Evolutionary conservation across 2,329 filamentous ascomycete genomes (phyloP), one percentile per base, ranked within the genome.

Genomic region (Knoxdaviesia capensis): DNA sequence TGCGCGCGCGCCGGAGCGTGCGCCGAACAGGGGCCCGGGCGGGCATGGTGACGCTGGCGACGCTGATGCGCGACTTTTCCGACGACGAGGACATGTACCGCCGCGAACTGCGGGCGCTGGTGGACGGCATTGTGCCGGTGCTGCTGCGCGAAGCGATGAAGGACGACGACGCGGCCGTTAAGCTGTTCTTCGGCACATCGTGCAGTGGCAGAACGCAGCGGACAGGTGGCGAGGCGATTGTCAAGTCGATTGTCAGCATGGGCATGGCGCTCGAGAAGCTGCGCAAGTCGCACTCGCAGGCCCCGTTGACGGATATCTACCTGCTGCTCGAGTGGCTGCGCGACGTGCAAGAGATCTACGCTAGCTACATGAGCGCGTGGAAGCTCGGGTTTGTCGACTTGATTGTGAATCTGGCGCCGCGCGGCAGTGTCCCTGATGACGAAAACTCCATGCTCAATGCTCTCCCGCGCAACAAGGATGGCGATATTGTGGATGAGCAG

Each of bases 41-140:
- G 7, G 71, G 74, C 31, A 74, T 70, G 43, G 75, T 80, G 36
- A 87, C 79, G 1, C 66, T 85, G 7, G 66, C 73, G 28, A 85
- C 88, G 48, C 63, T 96, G 20, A 69, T 96, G 56, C 68, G 70
- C 41, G 86, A 94, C 53, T 76, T 98, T 47, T 66, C 73, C 7
- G 72, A 80, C 5, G 90, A 96, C 50, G 90, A 98, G 58, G 64
- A 72, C 38, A 80, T 90, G 49, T 98, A 96, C 54, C 79, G 80
- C 59, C 74, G 87, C 43, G 90, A 98, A 58, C 68, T 98, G 32
- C 85, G 86, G 54, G 94, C 90, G 1, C 62, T 98, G 32, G 87
- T 96, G 6, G 87, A 94, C 51, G 90, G 90, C 43, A 88, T 98
- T 28, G 83, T 98, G 43, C 90, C 90, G 0, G 88, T 96, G 2